These are phyloP conservation scores for Candida nitratophila DNA, from an alignment of 805 yeast species.

Conservation along the genomic window DNA sequence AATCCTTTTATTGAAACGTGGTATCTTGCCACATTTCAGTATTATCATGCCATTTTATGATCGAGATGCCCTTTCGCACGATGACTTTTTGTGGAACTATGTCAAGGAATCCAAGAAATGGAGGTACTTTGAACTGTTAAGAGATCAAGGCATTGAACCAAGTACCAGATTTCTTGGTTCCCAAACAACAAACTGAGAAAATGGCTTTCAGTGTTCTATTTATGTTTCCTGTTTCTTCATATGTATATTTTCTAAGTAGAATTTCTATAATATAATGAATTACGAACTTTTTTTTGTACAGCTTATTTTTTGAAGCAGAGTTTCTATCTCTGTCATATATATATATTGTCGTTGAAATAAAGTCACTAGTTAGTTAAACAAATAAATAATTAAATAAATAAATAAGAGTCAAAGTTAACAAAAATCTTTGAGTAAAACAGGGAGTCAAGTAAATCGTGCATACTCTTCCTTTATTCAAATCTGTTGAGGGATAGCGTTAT, in stretches of 20 bases:
- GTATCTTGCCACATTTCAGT: neutral
- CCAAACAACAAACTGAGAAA: too few species aligned
- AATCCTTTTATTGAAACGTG: neutral
- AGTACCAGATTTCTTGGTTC: slow-evolving; percentile 4
- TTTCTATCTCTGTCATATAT: too few species aligned
- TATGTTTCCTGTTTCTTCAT: too few species aligned
- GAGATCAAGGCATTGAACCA: slow-evolving; percentile 10
- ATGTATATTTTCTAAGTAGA: too few species aligned
- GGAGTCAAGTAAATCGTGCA: neutral
- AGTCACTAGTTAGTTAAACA: too few species aligned
- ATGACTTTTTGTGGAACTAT: slow-evolving; percentile 13
- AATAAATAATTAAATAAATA: neutral
- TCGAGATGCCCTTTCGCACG: slow-evolving; percentile 5
- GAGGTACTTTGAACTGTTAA: slow-evolving; percentile 7
- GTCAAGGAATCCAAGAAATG: slow-evolving; percentile 11
- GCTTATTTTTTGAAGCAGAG: neutral
- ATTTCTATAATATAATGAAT: too few species aligned
- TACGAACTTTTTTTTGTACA: too few species aligned
- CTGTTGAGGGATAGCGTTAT: neutral
- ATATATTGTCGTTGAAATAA: neutral
- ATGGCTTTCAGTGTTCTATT: too few species aligned
- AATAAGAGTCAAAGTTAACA: neutral
- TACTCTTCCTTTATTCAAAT: too few species aligned
- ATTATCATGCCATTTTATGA: neutral
- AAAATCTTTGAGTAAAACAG: neutral